A percentile compares a stretch with the other conserved stretches of the same genome.
These are phyloP conservation scores for Phytophthora vignae DNA, from an alignment of 352 stramenopile genomes.

Conservation along the genomic window DNA sequence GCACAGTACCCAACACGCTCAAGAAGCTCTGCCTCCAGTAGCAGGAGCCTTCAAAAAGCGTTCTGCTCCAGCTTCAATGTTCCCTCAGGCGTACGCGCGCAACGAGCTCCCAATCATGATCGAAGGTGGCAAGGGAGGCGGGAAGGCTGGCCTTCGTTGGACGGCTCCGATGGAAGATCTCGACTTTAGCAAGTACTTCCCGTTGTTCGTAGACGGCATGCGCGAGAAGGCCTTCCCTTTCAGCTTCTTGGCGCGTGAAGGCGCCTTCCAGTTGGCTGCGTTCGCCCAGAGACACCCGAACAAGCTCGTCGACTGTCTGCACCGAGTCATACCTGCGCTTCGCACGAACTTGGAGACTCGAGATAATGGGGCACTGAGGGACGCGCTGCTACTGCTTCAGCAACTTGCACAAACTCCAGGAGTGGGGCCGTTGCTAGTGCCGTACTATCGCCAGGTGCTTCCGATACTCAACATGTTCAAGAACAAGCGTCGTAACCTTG, in stretches of 20 bases:
- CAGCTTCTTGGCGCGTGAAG: slow-evolving; percentile 84
- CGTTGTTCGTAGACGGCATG: slow-evolving; percentile 93
- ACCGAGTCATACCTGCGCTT: slow-evolving; percentile 69
- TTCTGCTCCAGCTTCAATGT: slow-evolving; percentile 47
- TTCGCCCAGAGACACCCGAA: slow-evolving; percentile 67
- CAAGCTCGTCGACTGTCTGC: slow-evolving; percentile 74
- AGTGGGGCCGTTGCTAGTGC: slow-evolving; percentile 87
- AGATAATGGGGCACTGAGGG: slow-evolving; percentile 57
- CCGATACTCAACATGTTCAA: slow-evolving; percentile 92
- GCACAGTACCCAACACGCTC: slow-evolving; percentile 36
- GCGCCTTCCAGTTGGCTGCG: slow-evolving; percentile 84
- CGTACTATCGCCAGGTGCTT: slow-evolving; percentile 93
- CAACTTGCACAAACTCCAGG: slow-evolving; percentile 56
- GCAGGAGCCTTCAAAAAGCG: slow-evolving; percentile 68
- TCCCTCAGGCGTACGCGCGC: slow-evolving; percentile 67
- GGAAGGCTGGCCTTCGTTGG: slow-evolving; percentile 56
- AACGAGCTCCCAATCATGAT: slow-evolving; percentile 79
- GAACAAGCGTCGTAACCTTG: slow-evolving; percentile 90
- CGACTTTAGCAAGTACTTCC: slow-evolving; percentile 90
- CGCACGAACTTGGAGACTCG: slow-evolving; percentile 79
- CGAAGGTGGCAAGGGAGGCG: slow-evolving; percentile 55
- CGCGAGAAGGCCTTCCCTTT: slow-evolving; percentile 78
- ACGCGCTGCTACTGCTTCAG: slow-evolving; percentile 69
- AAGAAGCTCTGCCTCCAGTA: slow-evolving; percentile 53
- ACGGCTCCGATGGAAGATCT: slow-evolving; percentile 65